phyloP scores from a whole-genome alignment of 2,329 filamentous ascomycete species.

The Monilinia polystroma region DNA sequence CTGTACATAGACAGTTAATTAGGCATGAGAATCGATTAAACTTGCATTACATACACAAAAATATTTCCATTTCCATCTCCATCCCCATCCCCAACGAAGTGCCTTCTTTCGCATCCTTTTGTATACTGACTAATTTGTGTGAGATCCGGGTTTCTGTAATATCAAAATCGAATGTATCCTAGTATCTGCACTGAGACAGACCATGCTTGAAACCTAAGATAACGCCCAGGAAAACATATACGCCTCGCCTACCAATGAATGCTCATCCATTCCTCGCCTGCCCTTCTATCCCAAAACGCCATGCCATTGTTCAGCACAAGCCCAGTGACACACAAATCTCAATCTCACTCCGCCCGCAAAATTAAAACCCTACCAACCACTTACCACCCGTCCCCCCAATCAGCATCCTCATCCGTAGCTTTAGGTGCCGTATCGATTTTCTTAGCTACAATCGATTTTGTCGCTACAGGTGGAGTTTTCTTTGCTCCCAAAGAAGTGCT shows the following conservation, averaged over 20 bases:
- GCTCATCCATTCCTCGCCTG: not conserved
- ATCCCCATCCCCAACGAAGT: not conserved
- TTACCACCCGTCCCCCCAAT: constrained; percentile 66
- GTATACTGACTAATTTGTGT: not conserved
- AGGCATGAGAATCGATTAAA: not conserved
- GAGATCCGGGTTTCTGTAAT: not conserved
- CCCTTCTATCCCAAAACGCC: constrained; percentile 11
- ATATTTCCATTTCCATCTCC: not conserved
- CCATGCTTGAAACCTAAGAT: too few species aligned
- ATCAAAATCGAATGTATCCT: constrained; percentile 9
- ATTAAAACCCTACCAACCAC: not conserved
- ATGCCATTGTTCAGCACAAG: not conserved
- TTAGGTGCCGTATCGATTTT: constrained; percentile 70
- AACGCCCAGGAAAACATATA: not conserved
- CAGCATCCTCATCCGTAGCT: constrained; percentile 54
- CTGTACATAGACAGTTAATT: not conserved
- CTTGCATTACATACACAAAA: not conserved
- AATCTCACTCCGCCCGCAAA: not conserved
- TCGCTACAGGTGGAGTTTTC: constrained; percentile 34
- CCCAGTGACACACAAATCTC: not conserved
- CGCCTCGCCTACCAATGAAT: constrained; percentile 15
- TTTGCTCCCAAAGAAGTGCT: constrained; percentile 40
- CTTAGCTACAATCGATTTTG: constrained; percentile 47
- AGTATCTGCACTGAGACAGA: not conserved
- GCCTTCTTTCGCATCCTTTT: not conserved